These are phyloP conservation scores for Furcasterigmium sp. DNA, from an alignment of 2,329 filamentous ascomycete genomes.

Conservation along the genomic window DNA sequence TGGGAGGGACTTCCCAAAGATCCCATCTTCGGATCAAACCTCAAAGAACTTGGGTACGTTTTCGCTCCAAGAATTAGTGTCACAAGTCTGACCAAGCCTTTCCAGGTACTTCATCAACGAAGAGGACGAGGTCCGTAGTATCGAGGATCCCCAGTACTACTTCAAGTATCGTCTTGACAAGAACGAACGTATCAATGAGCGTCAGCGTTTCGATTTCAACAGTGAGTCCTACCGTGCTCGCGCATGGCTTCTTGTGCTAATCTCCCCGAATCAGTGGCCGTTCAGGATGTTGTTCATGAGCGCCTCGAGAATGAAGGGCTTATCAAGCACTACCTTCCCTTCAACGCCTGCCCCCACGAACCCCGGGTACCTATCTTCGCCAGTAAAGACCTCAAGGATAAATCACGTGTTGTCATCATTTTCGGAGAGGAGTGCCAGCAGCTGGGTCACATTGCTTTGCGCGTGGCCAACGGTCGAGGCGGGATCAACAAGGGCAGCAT, in stretches of 20 bases:
- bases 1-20: constrained; percentile 67
- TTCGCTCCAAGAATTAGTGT: not conserved
- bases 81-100: not conserved
- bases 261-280: constrained; percentile 44
- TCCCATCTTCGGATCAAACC: constrained; percentile 56
- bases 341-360: constrained; percentile 31
- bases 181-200: constrained; percentile 71
- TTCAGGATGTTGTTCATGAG: constrained; percentile 52
- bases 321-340: constrained; percentile 55
- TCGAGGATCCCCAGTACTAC: constrained; percentile 59
- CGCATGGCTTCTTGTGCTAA: not conserved
- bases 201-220: constrained; percentile 71
- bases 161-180: constrained; percentile 72
- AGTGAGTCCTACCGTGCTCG: constrained; percentile 51
- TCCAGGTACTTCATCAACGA: constrained; percentile 73
- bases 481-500: constrained; percentile 68
- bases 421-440: constrained; percentile 70
- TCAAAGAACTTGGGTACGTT: constrained; percentile 67
- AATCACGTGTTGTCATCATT: constrained; percentile 64
- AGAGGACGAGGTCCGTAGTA: constrained; percentile 67
- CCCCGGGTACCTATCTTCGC: constrained; percentile 64
- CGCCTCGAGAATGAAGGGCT: constrained; percentile 60
- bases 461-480: constrained; percentile 56
- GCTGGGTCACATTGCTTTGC: constrained; percentile 69
- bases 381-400: constrained; percentile 43